These are phyloP conservation scores for Hypoxylon sp. DNA, from an alignment of 2,329 filamentous ascomycete species.

Conservation along the genomic window DNA sequence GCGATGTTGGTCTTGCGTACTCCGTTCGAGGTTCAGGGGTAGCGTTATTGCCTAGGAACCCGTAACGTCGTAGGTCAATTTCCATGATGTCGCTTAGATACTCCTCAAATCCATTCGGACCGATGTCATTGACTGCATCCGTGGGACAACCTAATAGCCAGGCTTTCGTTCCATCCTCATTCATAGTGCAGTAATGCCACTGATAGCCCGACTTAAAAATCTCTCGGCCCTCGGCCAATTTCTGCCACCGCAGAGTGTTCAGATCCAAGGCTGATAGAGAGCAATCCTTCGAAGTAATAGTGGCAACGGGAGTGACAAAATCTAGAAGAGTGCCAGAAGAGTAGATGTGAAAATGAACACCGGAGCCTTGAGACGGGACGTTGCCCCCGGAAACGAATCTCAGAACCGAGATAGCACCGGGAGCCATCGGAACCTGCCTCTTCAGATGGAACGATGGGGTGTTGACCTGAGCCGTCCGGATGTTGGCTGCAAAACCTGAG, in stretches of 20 bases:
- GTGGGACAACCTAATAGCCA: constrained; percentile 95
- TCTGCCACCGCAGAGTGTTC: constrained; percentile 90
- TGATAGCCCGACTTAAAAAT: constrained; percentile 92
- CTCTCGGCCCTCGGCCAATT: constrained; percentile 92
- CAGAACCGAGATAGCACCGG: constrained; percentile 88
- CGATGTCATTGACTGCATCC: constrained; percentile 75
- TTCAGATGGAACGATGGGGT: constrained; percentile 75
- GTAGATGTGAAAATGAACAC: constrained; percentile 95
- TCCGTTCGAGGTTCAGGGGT: constrained; percentile 66
- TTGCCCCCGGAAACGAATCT: constrained; percentile 90
- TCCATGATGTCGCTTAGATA: constrained; percentile 95
- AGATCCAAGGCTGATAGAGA: constrained; percentile 91
- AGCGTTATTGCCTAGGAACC: constrained; percentile 85
- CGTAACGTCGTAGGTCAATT: constrained; percentile 91
- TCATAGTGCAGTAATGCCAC: constrained; percentile 98
- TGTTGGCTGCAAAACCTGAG: constrained; percentile 76
- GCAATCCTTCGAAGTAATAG: constrained; percentile 87
- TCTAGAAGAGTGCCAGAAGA: constrained; percentile 93
- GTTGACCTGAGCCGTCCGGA: constrained; percentile 74
- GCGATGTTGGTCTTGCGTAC: constrained; percentile 61
- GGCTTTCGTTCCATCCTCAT: constrained; percentile 93
- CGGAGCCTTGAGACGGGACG: constrained; percentile 88
- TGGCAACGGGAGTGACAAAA: constrained; percentile 91
- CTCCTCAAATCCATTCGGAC: constrained; percentile 82
- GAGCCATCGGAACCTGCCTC: constrained; percentile 84